A percentile compares a stretch with the other conserved stretches of the same genome.
These are phyloP conservation scores for Pyrus bretschneideri DNA, from an alignment of 306 rosid genomes.

Conservation along the genomic window DNA sequence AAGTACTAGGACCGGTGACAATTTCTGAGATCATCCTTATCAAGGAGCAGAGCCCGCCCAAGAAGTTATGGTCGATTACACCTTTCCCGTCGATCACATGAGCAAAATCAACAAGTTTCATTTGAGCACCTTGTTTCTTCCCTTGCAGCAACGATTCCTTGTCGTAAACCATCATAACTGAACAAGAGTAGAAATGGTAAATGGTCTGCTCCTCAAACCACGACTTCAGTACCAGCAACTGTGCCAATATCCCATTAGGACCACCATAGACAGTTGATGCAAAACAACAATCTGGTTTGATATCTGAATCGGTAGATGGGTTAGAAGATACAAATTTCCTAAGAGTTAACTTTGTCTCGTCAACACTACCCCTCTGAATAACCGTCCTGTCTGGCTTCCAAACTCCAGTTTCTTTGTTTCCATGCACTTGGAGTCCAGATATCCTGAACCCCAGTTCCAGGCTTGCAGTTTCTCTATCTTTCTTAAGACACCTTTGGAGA, in stretches of 20 bases:
- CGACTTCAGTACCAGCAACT: constrained; percentile 53
- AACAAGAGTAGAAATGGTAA: constrained; percentile 64
- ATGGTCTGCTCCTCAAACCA: constrained; percentile 85
- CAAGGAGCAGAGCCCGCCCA: constrained; percentile 90
- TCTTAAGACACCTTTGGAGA: constrained; percentile 35
- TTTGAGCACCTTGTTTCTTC: constrained; percentile 19
- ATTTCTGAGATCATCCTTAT: constrained; percentile 59
- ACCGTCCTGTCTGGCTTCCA: constrained; percentile 50
- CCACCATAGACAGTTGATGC: constrained; percentile 48
- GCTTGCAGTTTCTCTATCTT: constrained; percentile 47
- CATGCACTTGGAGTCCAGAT: constrained; percentile 53
- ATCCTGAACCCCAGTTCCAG: constrained; percentile 56
- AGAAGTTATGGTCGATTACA: constrained; percentile 80
- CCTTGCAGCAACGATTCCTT: constrained; percentile 29
- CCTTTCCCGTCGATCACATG: constrained; percentile 57
- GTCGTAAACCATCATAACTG: constrained; percentile 56
- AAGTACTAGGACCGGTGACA: neutral
- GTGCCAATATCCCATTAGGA: constrained; percentile 42
- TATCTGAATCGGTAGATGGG: constrained; percentile 7
- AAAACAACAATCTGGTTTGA: constrained; percentile 40
- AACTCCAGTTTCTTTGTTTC: constrained; percentile 22
- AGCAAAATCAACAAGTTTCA: constrained; percentile 81
- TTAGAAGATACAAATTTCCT: constrained; percentile 62
- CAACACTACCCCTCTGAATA: constrained; percentile 21
- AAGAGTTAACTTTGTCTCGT: constrained; percentile 26